Evolutionary conservation across 352 stramenopile species (phyloP), one percentile per base, ranked within the genome.

Genomic region (Pythium sukuiense): DNA sequence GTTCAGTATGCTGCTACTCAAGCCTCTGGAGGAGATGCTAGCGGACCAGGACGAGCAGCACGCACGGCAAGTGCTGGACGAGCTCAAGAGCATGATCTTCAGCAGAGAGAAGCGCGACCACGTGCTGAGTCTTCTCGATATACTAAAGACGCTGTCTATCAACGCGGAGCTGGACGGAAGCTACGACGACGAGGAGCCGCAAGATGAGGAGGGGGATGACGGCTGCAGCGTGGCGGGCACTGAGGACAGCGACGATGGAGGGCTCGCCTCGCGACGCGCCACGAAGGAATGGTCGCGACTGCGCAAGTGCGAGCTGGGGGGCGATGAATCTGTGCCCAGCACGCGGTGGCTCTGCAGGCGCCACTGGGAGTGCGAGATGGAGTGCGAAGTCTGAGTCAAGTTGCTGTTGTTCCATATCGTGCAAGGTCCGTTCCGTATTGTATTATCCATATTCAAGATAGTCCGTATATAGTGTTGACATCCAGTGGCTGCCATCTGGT

Each of bases 21-120:
- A 74, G 33, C 79, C 80, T 16, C 65, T 89, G 48, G 77, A 88
- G 59, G 65, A 83, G 49, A 64, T 85, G 70, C 59, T 91, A 12
- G 68, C 71, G 13, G 59, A 37, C 32, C 55, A 71, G 55, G 79
- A 89, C 6, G 59, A 55, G 8, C 13, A 56, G 20, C 70, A 70
- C 3, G 79, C 77, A 0, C 72, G 75, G 29, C 66, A 84, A 53
- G 80, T 89, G 56, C 67, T 89, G 9, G 74, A 87, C 45, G 70
- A 88, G 50, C 64, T 88, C 53, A 81, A 77, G 14, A 64, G 61
- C 6, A 69, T 88, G n/a, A 67, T 77, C 30, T 91, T 91, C 45
- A 83, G 73, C 30, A 59, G 81, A 27, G 83, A 87, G 58, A 88
- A 89, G 55, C 79, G 83, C 27, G 74, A 85, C 32, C 76, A 88